A percentile compares a stretch with the other conserved stretches of the same genome.
Evolutionary conservation across 2,329 filamentous ascomycete species (phyloP).

Genomic region (Fusarium neocosmosporiellum): DNA sequence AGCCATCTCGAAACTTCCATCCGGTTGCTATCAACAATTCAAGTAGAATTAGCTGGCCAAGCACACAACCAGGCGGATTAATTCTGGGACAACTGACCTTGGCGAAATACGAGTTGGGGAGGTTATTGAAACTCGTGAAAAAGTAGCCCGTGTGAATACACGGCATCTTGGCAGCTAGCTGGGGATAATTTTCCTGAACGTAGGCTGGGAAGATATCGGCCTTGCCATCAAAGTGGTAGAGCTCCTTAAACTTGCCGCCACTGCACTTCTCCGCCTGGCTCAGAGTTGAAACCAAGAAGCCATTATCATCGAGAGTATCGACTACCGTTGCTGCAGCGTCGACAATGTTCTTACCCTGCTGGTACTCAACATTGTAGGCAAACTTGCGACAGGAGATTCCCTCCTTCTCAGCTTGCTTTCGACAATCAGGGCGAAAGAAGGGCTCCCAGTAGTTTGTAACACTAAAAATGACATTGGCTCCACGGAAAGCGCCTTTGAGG

Average conservation of each 20-base stretch:
- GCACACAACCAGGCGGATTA: background rate
- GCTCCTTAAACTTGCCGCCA: slow-evolving; percentile 55
- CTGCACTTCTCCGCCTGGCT: slow-evolving; percentile 61
- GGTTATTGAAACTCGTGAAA: slow-evolving; percentile 59
- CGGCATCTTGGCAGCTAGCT: slow-evolving; percentile 60
- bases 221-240: slow-evolving; percentile 66
- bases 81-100: slow-evolving; percentile 50
- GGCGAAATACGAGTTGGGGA: slow-evolving; percentile 58
- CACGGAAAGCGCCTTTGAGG: slow-evolving; percentile 55
- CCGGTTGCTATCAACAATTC: slow-evolving; percentile 43
- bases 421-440: slow-evolving; percentile 58
- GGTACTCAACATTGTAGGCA: slow-evolving; percentile 61
- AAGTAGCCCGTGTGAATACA: slow-evolving; percentile 64
- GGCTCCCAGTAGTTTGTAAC: slow-evolving; percentile 68
- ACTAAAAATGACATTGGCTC: slow-evolving; percentile 63
- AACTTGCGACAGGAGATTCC: slow-evolving; percentile 56
- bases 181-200: slow-evolving; percentile 55
- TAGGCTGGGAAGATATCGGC: slow-evolving; percentile 62
- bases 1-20: slow-evolving; percentile 59
- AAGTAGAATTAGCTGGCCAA: background rate
- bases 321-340: slow-evolving; percentile 60
- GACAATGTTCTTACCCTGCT: slow-evolving; percentile 58
- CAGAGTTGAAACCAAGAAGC: slow-evolving; percentile 63
- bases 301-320: slow-evolving; percentile 56
- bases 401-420: slow-evolving; percentile 50